phyloP scores from a whole-genome alignment of 345 rosid species.

The Erucastrum elatum region DNA sequence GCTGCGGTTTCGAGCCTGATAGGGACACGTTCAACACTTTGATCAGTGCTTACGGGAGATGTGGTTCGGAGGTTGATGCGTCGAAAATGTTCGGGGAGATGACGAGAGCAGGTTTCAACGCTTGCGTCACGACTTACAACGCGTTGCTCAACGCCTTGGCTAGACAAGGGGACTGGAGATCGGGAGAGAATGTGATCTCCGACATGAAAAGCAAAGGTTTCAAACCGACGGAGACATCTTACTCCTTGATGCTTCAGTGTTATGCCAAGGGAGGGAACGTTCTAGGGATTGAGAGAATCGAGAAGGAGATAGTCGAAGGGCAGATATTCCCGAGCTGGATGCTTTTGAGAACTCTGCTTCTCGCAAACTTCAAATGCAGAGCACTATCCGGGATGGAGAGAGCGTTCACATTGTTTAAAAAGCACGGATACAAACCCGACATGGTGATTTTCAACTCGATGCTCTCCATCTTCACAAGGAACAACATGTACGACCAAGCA shows the following conservation, averaged over 20 bases:
- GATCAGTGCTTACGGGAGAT: constrained; percentile 77
- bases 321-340: constrained; percentile 88
- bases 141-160: constrained; percentile 86
- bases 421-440: constrained; percentile 75
- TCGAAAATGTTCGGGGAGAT: constrained; percentile 70
- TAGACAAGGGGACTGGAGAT: constrained; percentile 74
- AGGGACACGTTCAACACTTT: constrained; percentile 87
- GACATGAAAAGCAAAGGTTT: constrained; percentile 84
- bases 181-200: constrained; percentile 64
- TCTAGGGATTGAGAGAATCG: constrained; percentile 68
- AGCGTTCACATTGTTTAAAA: constrained; percentile 58
- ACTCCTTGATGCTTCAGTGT: constrained; percentile 66
- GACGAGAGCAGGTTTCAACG: constrained; percentile 75
- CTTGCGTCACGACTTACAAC: constrained; percentile 76
- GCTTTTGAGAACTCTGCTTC: constrained; percentile 77
- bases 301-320: constrained; percentile 62
- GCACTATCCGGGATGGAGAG: constrained; percentile 63
- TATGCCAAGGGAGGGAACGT: constrained; percentile 76
- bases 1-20: constrained; percentile 86
- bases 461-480: constrained; percentile 74
- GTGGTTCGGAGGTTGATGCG: constrained; percentile 72
- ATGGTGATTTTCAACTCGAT: constrained; percentile 74
- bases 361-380: constrained; percentile 70
- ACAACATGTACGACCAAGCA: constrained; percentile 64
- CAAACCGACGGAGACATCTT: constrained; percentile 77